These are phyloP conservation scores for Chytriomyces sp. DNA, from an alignment of 192 early-diverging fungal genomes.

Conservation along the genomic window DNA sequence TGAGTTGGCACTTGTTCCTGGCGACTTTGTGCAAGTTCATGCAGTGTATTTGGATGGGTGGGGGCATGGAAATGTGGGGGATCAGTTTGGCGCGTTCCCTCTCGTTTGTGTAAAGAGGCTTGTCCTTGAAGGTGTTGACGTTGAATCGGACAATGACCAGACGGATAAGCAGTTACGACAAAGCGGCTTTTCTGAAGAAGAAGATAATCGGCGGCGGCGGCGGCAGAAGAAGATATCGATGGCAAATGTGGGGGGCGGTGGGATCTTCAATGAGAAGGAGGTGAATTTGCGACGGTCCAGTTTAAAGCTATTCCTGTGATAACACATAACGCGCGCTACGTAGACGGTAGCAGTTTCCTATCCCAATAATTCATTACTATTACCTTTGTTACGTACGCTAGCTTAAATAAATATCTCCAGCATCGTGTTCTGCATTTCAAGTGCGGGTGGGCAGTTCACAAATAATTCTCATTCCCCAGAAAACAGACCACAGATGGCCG, in stretches of 20 bases:
- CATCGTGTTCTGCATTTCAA: no score
- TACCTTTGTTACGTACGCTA: no score
- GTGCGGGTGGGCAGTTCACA: no score
- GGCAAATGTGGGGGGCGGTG: neutral
- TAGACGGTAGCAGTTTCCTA: no score
- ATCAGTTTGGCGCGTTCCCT: conserved; percentile 6
- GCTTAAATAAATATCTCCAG: no score
- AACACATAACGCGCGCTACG: no score
- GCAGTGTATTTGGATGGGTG: conserved; percentile 1
- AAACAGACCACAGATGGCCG: no score
- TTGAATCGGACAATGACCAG: no score
- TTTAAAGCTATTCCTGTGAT: conserved; percentile 1
- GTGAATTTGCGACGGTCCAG: neutral
- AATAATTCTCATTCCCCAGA: no score
- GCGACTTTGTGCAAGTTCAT: conserved; percentile 6
- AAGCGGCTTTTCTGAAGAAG: neutral
- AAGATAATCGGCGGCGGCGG: neutral
- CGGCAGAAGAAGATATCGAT: neutral
- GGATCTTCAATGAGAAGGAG: neutral
- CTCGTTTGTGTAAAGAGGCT: neutral
- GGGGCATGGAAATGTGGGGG: neutral
- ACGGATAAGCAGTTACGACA: no score
- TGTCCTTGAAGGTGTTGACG: neutral
- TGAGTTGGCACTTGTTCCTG: neutral
- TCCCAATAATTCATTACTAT: no score